A percentile compares a stretch with the other conserved stretches of the same genome.
Evolutionary conservation across 306 rosid genomes (phyloP).

Genomic region (Castanea mollissima): DNA sequence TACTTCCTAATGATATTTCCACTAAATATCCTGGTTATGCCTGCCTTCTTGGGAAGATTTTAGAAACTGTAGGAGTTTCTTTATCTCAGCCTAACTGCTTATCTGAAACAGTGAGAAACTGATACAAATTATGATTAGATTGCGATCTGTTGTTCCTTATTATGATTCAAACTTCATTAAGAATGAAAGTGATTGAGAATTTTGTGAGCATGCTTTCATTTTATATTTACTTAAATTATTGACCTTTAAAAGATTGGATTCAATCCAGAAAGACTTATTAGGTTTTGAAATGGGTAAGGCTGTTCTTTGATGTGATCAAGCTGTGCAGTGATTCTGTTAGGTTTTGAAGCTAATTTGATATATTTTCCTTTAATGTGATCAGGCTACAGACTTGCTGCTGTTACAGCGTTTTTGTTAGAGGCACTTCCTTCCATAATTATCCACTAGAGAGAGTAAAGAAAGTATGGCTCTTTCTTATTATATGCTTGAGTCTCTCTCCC

Average conservation of each 20-base stretch:
- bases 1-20: slow-evolving; percentile 72
- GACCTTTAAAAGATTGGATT: background rate
- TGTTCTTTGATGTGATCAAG: background rate
- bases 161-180: slow-evolving; percentile 1
- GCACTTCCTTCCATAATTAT: slow-evolving; percentile 64
- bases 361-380: slow-evolving; percentile 18
- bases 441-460: slow-evolving; percentile 41
- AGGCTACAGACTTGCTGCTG: slow-evolving; percentile 84
- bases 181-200: background rate
- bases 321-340: background rate
- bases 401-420: slow-evolving; percentile 72
- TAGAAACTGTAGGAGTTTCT: slow-evolving; percentile 74
- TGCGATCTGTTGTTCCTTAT: slow-evolving; percentile 10
- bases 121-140: slow-evolving; percentile 1
- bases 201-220: background rate
- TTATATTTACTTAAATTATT: background rate
- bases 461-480: slow-evolving; percentile 40
- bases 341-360: slow-evolving; percentile 14
- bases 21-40: slow-evolving; percentile 81
- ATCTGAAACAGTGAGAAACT: slow-evolving; percentile 67
- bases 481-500: background rate
- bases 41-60: slow-evolving; percentile 86
- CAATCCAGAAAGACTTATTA: background rate
- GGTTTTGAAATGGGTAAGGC: background rate
- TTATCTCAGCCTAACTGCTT: slow-evolving; percentile 76